phyloP scores from a whole-genome alignment of 1,139 yeast species.

The Keqinozyma sinolaborantium region DNA sequence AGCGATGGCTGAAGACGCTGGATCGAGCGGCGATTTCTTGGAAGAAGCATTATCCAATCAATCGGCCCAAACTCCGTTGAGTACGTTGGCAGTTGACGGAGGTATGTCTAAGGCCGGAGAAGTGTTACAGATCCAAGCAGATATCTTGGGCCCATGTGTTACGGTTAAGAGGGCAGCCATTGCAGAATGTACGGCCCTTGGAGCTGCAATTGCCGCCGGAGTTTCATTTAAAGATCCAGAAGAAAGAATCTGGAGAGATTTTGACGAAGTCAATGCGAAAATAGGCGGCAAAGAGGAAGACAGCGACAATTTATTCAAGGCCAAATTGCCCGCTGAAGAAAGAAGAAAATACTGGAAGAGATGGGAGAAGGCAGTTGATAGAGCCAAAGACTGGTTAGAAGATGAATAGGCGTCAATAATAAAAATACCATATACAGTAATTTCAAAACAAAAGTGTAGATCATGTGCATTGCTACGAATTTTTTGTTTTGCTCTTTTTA shows the following conservation, averaged over 20 bases:
- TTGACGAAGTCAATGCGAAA: conserved; percentile 55
- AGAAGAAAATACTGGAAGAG: conserved; percentile 66
- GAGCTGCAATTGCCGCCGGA: conserved; percentile 96
- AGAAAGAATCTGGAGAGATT: conserved; percentile 70
- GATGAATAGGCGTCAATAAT: conserved; percentile 18
- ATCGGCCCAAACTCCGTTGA: conserved; percentile 46
- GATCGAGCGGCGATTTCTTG: conserved; percentile 46
- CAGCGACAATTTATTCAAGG: conserved; percentile 45
- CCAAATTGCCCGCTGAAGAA: conserved; percentile 55
- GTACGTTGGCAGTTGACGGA: conserved; percentile 79
- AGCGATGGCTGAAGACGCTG: conserved; percentile 87
- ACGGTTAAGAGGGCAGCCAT: conserved; percentile 77
- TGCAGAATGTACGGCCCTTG: conserved; percentile 91
- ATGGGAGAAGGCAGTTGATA: conserved; percentile 80
- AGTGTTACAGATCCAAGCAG: conserved; percentile 93
- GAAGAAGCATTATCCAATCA: conserved; percentile 40
- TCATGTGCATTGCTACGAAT: conserved; percentile 1
- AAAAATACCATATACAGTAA: background rate
- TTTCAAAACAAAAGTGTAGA: no score
- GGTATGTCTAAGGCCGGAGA: conserved; percentile 93
- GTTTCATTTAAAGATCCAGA: conserved; percentile 56
- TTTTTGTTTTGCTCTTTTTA: background rate
- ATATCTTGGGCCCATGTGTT: conserved; percentile 83
- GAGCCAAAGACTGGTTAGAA: conserved; percentile 76
- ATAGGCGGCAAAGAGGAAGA: conserved; percentile 31